Evolutionary conservation across 352 stramenopile species (phyloP).

Genomic region (Phytopythium cucurbitacearum): DNA sequence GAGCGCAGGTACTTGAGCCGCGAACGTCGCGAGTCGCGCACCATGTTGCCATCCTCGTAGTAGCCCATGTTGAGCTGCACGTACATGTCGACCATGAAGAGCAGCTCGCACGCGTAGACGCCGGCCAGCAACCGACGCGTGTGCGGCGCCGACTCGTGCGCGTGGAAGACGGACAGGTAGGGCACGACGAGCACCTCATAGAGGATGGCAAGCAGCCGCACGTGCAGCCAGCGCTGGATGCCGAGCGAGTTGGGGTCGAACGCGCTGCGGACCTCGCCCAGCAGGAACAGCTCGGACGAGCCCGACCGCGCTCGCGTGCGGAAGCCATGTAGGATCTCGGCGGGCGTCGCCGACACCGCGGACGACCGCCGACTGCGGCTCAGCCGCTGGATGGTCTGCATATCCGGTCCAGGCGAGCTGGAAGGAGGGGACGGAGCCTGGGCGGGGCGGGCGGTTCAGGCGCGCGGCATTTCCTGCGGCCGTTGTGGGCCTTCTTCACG

Average conservation of each 20-base stretch:
- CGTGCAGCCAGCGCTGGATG: constrained; percentile 48
- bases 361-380: constrained; percentile 17
- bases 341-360: constrained; percentile 7
- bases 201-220: constrained; percentile 47
- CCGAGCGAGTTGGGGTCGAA: constrained; percentile 54
- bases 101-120: constrained; percentile 49
- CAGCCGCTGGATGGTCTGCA: constrained; percentile 2
- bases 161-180: constrained; percentile 38
- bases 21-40: constrained; percentile 52
- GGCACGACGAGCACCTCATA: constrained; percentile 44
- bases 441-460: neutral
- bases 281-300: constrained; percentile 41
- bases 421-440: neutral
- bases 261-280: constrained; percentile 45
- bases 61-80: constrained; percentile 72
- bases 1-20: constrained; percentile 62
- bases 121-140: constrained; percentile 20
- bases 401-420: neutral
- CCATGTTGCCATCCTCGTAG: constrained; percentile 65
- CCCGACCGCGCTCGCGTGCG: constrained; percentile 31
- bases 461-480: too few species aligned
- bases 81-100: constrained; percentile 63
- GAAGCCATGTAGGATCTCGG: constrained; percentile 16
- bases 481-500: too few species aligned
- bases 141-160: neutral